Evolutionary conservation across 2,329 filamentous ascomycete genomes (phyloP), one percentile per base, ranked within the genome.

Genomic region (Chrysosporium keratinophilum): DNA sequence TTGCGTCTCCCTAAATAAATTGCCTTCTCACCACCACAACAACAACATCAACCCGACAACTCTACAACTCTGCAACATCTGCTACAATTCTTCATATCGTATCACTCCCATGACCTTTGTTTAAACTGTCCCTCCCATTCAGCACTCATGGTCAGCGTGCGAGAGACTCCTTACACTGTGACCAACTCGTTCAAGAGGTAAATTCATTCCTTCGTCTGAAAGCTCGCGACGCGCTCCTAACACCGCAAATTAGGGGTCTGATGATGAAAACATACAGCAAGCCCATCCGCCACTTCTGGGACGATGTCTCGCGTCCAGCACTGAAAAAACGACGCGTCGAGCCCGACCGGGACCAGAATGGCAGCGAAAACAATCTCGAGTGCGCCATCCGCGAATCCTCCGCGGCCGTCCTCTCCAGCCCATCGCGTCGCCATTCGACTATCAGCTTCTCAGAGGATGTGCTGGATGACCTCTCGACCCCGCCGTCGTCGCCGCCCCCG

Each of bases 151-250:
- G 55, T 60, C 39, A 56, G 43, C 45, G 55, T 49, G 54, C 65
- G 64, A 66, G 70, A 71, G 64, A 72, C 71, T 70, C 73, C 73
- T 61, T 75, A 72, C 67, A 74, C 72, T 61, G 72, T 75, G 62
- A 74, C 73, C 60, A 75, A 75, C 65, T 74, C 72, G 60, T 74
- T 74, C 61, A 75, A 74, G 67, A 70, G 73, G 73, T 74, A 69
- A 40, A 60, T 61, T 44, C 34, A 41, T 54, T 17, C 52, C 35
- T 49, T 17, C 19, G 50, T 46, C 52, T 44, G 40, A 14, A 44
- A 14, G 9, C n/a, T 47, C 35, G 35, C 47, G 51, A 57, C 42
- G 52, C 50, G 47, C 37, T 28, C 17, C 54, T 60, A 53, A 60
- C 48, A 45, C 23, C 17, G 37, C 19, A 37, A 43, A n/a, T n/a